Conservation (phyloP, 1,284 basidiomycete species). For the Sporisorium reilianum region DNA sequence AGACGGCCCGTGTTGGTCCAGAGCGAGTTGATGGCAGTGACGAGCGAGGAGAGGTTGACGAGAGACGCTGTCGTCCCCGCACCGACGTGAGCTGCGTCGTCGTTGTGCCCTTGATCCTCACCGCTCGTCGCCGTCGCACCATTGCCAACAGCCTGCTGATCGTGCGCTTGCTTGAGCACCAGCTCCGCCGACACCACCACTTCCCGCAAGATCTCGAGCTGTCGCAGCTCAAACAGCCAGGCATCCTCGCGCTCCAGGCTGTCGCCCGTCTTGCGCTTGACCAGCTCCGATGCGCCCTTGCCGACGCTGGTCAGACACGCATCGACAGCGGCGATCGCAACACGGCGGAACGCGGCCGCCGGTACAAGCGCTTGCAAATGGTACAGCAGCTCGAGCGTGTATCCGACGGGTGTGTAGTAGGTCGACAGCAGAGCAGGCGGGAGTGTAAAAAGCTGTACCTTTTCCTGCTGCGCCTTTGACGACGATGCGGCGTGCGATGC, state of each 20-base stretch:
- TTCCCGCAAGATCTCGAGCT: conserved; percentile 43
- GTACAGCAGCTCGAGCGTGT: conserved; percentile 38
- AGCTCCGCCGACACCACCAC: conserved; percentile 41
- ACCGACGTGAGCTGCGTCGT: not conserved
- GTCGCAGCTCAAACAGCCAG: conserved; percentile 42
- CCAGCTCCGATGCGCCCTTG: conserved; percentile 18
- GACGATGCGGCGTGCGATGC: conserved; percentile 34
- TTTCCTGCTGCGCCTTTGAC: conserved; percentile 24
- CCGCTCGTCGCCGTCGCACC: not conserved
- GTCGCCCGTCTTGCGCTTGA: conserved; percentile 20
- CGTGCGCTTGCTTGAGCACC: conserved; percentile 29
- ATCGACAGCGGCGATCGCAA: conserved; percentile 29
- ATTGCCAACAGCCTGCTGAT: conserved; percentile 3
- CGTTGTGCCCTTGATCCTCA: not conserved
- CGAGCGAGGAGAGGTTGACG: conserved; percentile 38
- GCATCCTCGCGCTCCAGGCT: conserved; percentile 32
- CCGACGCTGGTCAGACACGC: conserved; percentile 24
- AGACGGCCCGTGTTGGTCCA: conserved; percentile 48
- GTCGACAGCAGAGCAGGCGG: conserved; percentile 17
- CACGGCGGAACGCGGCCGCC: conserved; percentile 20
- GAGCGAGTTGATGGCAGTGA: conserved; percentile 48
- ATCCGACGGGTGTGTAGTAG: conserved; percentile 38
- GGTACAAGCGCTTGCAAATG: conserved; percentile 37
- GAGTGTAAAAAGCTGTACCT: conserved; percentile 43
- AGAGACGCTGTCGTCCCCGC: conserved; percentile 14